Percentiles rank a stretch among this genome's conserved stretches.
These are phyloP conservation scores for Tuber aestivum DNA, from an alignment of 495 filamentous ascomycete genomes.

Conservation along the genomic window DNA sequence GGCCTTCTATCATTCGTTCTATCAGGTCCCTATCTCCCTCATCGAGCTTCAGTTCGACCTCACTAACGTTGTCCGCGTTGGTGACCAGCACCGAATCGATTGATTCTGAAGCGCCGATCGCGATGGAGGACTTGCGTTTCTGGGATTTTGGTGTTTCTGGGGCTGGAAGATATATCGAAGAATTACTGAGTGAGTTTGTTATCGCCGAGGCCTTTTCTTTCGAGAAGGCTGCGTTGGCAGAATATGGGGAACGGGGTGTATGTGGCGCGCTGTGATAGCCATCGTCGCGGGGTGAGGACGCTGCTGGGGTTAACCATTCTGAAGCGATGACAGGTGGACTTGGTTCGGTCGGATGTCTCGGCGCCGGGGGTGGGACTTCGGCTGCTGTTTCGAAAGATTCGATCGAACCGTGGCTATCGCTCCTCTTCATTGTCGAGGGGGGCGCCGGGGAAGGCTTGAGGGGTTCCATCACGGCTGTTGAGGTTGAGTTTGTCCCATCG, in stretches of 20 bases:
- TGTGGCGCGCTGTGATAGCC: constrained; percentile 41
- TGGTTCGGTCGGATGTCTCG: constrained; percentile 7
- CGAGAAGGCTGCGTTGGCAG: constrained; percentile 22
- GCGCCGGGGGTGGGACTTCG: constrained; percentile 19
- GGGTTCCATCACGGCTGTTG: constrained; percentile 32
- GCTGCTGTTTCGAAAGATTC: constrained; percentile 39
- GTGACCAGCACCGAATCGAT: constrained; percentile 17
- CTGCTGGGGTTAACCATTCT: constrained; percentile 29
- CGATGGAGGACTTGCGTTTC: constrained; percentile 22
- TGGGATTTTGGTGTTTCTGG: constrained; percentile 4
- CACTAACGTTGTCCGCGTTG: constrained; percentile 14
- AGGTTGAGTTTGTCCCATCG: constrained; percentile 33
- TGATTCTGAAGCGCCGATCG: constrained; percentile 13
- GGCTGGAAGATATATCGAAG: constrained; percentile 24
- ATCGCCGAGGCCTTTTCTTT: constrained; percentile 8
- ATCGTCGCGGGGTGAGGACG: constrained; percentile 30
- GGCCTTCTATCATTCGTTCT: constrained; percentile 36
- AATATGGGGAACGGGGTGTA: constrained; percentile 33
- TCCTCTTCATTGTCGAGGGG: constrained; percentile 13
- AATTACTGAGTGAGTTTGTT: constrained; percentile 8
- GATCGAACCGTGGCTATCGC: constrained; percentile 35
- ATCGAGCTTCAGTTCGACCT: constrained; percentile 24
- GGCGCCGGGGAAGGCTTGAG: neutral
- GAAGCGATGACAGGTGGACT: constrained; percentile 19
- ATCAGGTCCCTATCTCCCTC: constrained; percentile 30